Evolutionary conservation across 768 basidiomycete species (phyloP).

Genomic region (Boletus speciosus): DNA sequence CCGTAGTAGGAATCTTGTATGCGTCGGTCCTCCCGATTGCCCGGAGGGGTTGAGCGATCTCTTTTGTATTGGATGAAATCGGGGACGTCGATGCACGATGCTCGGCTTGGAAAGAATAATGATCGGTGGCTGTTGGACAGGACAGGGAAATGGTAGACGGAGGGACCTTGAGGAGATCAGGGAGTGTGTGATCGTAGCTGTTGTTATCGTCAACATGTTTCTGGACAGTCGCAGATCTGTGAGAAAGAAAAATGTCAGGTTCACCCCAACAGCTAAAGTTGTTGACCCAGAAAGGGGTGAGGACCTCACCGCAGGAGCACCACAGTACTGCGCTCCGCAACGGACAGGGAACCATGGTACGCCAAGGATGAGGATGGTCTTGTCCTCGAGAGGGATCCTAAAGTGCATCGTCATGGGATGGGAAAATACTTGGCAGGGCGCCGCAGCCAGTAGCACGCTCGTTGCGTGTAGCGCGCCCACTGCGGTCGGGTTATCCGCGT

Average conservation of each 20-base stretch:
- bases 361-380: conserved; percentile 23
- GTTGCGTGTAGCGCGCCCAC: conserved; percentile 24
- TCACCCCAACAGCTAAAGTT: no score
- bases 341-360: conserved; percentile 6
- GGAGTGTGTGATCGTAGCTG: background rate
- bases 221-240: background rate
- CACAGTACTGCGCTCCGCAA: conserved; percentile 7
- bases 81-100: background rate
- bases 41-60: no score
- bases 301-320: conserved; percentile 1
- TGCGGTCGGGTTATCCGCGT: conserved; percentile 7
- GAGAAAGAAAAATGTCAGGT: background rate
- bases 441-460: conserved; percentile 24
- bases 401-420: conserved; percentile 23
- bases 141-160: background rate
- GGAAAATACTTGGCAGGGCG: conserved; percentile 20
- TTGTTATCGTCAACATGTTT: background rate
- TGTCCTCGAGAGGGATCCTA: conserved; percentile 14
- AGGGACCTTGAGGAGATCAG: background rate
- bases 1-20: background rate
- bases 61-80: background rate
- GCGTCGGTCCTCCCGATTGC: no score
- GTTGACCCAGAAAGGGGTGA: background rate
- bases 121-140: background rate
- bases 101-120: background rate